Conservation (phyloP, 768 basidiomycete genomes). For the Lentinula guzmanii region DNA sequence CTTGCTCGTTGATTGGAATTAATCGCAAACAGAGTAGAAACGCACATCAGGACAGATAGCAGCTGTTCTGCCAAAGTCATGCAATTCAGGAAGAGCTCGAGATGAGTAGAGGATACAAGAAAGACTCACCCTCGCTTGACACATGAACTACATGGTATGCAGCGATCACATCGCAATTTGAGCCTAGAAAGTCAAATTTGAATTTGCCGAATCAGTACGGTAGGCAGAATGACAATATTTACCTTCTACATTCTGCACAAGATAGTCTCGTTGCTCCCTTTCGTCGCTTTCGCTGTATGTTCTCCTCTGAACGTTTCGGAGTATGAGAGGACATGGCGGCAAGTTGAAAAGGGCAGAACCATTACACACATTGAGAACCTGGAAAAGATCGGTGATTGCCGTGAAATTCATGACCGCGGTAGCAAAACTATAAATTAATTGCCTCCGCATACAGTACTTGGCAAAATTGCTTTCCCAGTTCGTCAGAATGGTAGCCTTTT, state of each 20-base stretch:
- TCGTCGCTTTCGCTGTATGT: constrained; percentile 14
- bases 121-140: constrained; percentile 49
- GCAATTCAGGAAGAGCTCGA: constrained; percentile 52
- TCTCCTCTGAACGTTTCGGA: constrained; percentile 5
- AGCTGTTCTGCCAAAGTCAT: constrained; percentile 21
- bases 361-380: not conserved
- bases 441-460: not conserved
- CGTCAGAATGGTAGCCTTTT: not conserved
- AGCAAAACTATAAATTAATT: not conserved
- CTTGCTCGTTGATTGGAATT: constrained; percentile 13
- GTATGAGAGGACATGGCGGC: constrained; percentile 9
- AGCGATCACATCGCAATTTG: constrained; percentile 71
- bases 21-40: constrained; percentile 12
- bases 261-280: constrained; percentile 60
- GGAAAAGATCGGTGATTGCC: constrained; percentile 4
- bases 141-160: constrained; percentile 73
- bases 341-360: not conserved
- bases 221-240: constrained; percentile 10
- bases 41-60: constrained; percentile 79
- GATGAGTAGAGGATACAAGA: not conserved
- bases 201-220: constrained; percentile 6
- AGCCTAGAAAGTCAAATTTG: constrained; percentile 30
- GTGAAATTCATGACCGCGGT: not conserved
- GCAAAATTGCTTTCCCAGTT: not conserved
- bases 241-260: constrained; percentile 79